phyloP scores from a whole-genome alignment of 148 eudicot genomes.

The Rhododendron mucronatum region DNA sequence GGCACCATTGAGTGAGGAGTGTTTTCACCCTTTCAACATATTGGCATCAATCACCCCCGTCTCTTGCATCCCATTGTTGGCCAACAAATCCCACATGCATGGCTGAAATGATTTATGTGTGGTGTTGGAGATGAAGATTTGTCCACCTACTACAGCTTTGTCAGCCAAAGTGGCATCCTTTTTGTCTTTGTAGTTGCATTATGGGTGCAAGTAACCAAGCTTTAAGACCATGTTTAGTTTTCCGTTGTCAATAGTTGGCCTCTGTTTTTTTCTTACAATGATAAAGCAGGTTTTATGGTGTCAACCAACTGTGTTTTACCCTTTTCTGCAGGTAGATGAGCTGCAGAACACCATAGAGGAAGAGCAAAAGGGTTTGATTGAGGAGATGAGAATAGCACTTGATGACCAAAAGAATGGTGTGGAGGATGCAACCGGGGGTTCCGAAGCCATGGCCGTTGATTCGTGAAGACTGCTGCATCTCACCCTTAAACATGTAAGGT shows the following conservation, averaged over 20 bases:
- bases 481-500: background rate
- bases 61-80: background rate
- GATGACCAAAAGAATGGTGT: slow-evolving; percentile 63
- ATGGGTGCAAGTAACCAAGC: background rate
- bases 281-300: background rate
- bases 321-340: slow-evolving; percentile 64
- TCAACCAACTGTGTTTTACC: background rate
- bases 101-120: background rate
- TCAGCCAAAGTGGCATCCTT: background rate
- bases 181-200: background rate
- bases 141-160: background rate
- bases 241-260: background rate
- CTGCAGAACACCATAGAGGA: slow-evolving; percentile 84
- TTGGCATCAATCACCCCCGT: background rate
- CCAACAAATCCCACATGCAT: background rate
- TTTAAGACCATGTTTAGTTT: background rate
- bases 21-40: background rate
- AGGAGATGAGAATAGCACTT: slow-evolving; percentile 58
- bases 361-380: slow-evolving; percentile 67
- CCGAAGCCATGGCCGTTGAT: slow-evolving; percentile 74
- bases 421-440: slow-evolving; percentile 47
- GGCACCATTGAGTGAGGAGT: background rate
- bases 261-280: background rate
- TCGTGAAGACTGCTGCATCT: slow-evolving; percentile 18
- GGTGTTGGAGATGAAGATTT: background rate